Evolutionary conservation across 2,329 filamentous ascomycete species (phyloP).

Genomic region (Nannizziopsis barbatae): DNA sequence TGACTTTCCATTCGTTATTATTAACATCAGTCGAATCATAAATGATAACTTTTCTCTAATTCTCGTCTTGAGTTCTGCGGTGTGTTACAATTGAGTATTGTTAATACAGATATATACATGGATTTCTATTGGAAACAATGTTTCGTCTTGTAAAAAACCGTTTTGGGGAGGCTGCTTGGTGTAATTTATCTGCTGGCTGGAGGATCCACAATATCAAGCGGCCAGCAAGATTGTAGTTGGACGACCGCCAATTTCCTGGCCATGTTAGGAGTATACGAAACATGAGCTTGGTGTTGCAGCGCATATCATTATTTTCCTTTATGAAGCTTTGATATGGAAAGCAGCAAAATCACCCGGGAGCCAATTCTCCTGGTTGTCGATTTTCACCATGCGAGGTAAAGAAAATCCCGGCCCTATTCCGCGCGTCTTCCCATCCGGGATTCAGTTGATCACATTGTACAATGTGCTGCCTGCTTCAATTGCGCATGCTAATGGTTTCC

Average conservation of each 20-base stretch:
- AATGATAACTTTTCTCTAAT: too few relatives aligned
- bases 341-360: constrained; percentile 26
- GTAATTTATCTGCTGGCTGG: too few relatives aligned
- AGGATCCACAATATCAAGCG: too few relatives aligned
- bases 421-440: not conserved
- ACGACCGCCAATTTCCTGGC: not conserved
- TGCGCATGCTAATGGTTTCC: not conserved
- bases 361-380: constrained; percentile 70
- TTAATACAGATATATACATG: too few relatives aligned
- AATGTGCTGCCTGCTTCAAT: not conserved
- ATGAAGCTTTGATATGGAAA: constrained; percentile 11
- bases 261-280: not conserved
- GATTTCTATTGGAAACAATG: too few relatives aligned
- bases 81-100: too few relatives aligned
- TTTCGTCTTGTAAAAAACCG: too few relatives aligned
- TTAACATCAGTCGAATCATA: too few relatives aligned
- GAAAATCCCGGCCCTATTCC: not conserved
- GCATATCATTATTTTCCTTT: not conserved
- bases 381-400: constrained; percentile 62
- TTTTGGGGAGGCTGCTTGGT: too few relatives aligned
- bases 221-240: too few relatives aligned
- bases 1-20: too few relatives aligned
- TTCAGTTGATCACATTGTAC: not conserved
- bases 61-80: too few relatives aligned
- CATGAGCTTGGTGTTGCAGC: not conserved